Evolutionary conservation across 108 stramenopile species (phyloP).

Genomic region (Skeletonema potamos): DNA sequence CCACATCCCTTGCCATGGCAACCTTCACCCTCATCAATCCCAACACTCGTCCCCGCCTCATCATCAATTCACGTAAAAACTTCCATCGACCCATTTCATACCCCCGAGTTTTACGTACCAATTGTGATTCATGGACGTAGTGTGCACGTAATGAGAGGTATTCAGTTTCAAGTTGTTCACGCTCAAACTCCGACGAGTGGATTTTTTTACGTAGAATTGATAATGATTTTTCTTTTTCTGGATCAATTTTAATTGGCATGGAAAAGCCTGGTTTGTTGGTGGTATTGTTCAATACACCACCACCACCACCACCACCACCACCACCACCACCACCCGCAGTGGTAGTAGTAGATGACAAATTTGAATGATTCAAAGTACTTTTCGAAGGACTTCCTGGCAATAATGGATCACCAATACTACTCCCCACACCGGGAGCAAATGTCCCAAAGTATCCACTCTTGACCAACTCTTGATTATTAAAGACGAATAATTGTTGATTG

Average conservation of each 20-base stretch:
- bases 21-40: constrained; percentile 67
- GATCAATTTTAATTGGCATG: constrained; percentile 87
- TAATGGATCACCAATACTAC: constrained; percentile 4
- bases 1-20: constrained; percentile 71
- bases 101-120: constrained; percentile 47
- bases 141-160: constrained; percentile 81
- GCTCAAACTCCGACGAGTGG: constrained; percentile 66
- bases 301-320: no score
- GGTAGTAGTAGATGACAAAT: background rate
- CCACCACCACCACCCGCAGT: background rate
- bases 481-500: constrained; percentile 74
- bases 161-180: constrained; percentile 76
- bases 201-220: constrained; percentile 70
- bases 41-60: constrained; percentile 55
- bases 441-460: constrained; percentile 45
- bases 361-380: no score
- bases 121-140: constrained; percentile 69
- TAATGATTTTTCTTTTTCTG: constrained; percentile 87
- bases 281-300: no score
- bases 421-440: constrained; percentile 29
- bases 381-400: background rate
- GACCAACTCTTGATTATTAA: constrained; percentile 54
- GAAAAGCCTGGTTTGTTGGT: constrained; percentile 9
- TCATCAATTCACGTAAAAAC: constrained; percentile 52
- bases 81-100: constrained; percentile 52